Evolutionary conservation across 352 stramenopile species (phyloP), one percentile per base, ranked within the genome.

Genomic region (Phytophthora hibernalis): DNA sequence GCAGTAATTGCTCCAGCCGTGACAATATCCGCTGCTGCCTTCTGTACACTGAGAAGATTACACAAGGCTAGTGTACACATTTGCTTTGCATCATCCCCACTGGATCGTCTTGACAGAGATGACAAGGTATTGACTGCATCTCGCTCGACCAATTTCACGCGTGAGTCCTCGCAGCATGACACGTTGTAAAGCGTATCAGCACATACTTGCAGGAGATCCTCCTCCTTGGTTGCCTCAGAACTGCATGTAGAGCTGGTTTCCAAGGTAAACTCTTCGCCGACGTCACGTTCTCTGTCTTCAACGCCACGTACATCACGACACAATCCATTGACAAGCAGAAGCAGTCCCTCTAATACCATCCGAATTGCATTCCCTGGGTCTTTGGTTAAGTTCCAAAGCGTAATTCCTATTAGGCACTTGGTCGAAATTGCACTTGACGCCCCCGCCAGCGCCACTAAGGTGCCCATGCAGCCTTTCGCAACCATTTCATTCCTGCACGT

Each of bases 51-150:
- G 5, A 95, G 61, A 48, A 95, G 54, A 52, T 93, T 95, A 44
- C 85, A 95, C 9, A 95, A 47, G 7, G 87, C 79, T 4, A 95
- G 56, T 0, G 85, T 95, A 56, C 82, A 91, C 82, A 95, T 89
- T 52, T 90, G 85, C 55, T 88, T 87, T 13, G 75, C 79, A 11
- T 93, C 70, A 4, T 70, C 56, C 45, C 71, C 70, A 26, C 16
- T 69, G 15, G 70, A 67, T 24, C 67, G 48, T 7, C 74, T 50
- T 0, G 83, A 90, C 5, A 92, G 65, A 3, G 63, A 69, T 1
- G 83, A 90, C 2, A 93, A 57, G 13, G 80, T 72, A 2, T 52
- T 79, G 5, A 95, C 80, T 1, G 71, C 87, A 45, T 92, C 82
- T 9, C 83, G 72, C 53, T 93, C 87, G 0, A 92, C 87, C 15